Evolutionary conservation across 768 basidiomycete species (phyloP).

Genomic region (Leucocoprinus sp.): DNA sequence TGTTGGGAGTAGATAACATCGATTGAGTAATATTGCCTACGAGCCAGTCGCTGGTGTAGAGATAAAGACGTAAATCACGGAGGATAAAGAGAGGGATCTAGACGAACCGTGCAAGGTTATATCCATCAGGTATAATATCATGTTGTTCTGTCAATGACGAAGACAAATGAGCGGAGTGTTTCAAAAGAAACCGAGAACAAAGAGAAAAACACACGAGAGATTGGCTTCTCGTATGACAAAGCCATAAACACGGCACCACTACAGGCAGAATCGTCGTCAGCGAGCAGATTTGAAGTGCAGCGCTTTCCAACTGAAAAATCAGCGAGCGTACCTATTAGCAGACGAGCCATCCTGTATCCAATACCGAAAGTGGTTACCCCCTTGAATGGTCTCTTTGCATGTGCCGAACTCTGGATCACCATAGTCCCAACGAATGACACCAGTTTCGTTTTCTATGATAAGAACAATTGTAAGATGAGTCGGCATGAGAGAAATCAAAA

Average conservation of each 20-base stretch:
- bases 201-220: conserved; percentile 33
- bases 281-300: background rate
- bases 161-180: conserved; percentile 5
- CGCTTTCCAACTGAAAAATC: no score
- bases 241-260: conserved; percentile 75
- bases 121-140: conserved; percentile 71
- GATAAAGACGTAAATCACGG: background rate
- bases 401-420: conserved; percentile 74
- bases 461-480: background rate
- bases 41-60: conserved; percentile 63
- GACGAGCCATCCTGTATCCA: conserved; percentile 70
- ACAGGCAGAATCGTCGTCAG: conserved; percentile 5
- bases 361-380: conserved; percentile 85
- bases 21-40: conserved; percentile 71
- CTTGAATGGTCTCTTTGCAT: conserved; percentile 77
- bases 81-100: background rate
- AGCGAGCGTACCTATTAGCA: conserved; percentile 51
- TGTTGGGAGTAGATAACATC: conserved; percentile 32
- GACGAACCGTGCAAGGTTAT: conserved; percentile 65
- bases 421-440: conserved; percentile 82
- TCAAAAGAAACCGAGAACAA: background rate
- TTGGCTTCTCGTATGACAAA: conserved; percentile 62
- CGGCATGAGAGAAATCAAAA: background rate
- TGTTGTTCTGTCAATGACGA: conserved; percentile 37
- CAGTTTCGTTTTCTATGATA: conserved; percentile 63